Percentiles rank a stretch among this genome's conserved stretches.
These are phyloP conservation scores for Fusarium fujikuroi DNA, from an alignment of 2,329 filamentous ascomycete species.

Conservation along the genomic window DNA sequence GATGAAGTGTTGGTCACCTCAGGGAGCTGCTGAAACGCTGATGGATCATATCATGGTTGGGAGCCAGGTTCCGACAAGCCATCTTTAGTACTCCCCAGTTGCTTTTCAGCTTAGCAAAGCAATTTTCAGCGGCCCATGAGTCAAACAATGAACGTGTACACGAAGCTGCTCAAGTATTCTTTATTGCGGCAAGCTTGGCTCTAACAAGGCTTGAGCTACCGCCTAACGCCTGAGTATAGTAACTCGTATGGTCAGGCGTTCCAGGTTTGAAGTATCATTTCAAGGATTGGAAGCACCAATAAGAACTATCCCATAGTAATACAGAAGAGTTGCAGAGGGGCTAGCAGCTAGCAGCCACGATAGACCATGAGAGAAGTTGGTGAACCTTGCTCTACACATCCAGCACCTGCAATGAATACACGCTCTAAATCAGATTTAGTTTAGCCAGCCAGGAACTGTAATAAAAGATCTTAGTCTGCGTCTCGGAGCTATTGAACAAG, in stretches of 20 bases:
- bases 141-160: accelerated
- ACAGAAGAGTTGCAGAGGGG: accelerated
- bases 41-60: conserved; percentile 30
- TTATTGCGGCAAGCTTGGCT: not conserved
- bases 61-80: conserved; percentile 4
- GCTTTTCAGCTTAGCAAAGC: accelerated
- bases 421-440: accelerated
- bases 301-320: accelerated
- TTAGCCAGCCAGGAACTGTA: accelerated
- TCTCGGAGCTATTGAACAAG: not conserved
- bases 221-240: accelerated
- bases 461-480: accelerated
- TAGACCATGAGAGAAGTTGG: not conserved
- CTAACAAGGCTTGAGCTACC: not conserved
- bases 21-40: conserved; percentile 24
- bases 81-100: not conserved
- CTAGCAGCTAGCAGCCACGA: too few species aligned
- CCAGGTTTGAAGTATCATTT: accelerated
- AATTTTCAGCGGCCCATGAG: not conserved
- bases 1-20: conserved; percentile 9
- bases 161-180: accelerated
- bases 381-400: accelerated
- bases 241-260: too few species aligned
- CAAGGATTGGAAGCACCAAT: accelerated
- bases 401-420: accelerated